Conservation (phyloP, 1,284 basidiomycete species). For the Malassezia slooffiae region DNA sequence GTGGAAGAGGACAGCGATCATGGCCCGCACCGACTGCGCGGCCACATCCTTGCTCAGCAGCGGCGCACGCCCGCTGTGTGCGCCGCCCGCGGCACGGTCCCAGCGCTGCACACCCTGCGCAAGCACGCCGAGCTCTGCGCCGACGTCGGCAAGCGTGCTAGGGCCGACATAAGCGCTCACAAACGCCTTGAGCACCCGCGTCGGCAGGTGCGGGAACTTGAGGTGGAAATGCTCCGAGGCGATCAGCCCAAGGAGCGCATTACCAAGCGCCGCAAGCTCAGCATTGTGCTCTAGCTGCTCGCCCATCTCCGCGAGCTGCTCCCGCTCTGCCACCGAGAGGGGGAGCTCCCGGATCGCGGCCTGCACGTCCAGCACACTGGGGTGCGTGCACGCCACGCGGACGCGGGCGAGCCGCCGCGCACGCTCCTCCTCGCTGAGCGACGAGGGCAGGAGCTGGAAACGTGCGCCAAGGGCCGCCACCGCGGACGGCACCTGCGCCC, state of each 20-base stretch:
- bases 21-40: slow-evolving; percentile 49
- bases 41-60: slow-evolving; percentile 31
- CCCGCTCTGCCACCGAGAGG: slow-evolving; percentile 7
- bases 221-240: slow-evolving; percentile 73
- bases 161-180: slow-evolving; percentile 83
- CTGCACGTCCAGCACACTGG: slow-evolving; percentile 22
- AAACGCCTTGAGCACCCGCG: slow-evolving; percentile 75
- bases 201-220: slow-evolving; percentile 80
- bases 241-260: slow-evolving; percentile 80
- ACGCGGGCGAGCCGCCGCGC: slow-evolving; percentile 26
- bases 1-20: slow-evolving; percentile 53
- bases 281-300: slow-evolving; percentile 55
- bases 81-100: slow-evolving; percentile 56
- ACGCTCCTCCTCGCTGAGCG: slow-evolving; percentile 17
- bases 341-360: slow-evolving; percentile 7
- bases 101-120: slow-evolving; percentile 45
- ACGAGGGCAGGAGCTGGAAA: slow-evolving; percentile 23
- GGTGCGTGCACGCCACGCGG: slow-evolving; percentile 36
- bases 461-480: slow-evolving; percentile 32
- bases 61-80: slow-evolving; percentile 47
- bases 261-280: slow-evolving; percentile 69
- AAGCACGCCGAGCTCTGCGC: slow-evolving; percentile 51
- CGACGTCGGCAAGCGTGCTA: slow-evolving; percentile 67
- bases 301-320: slow-evolving; percentile 5
- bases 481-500: slow-evolving; percentile 26